phyloP scores from a whole-genome alignment of 2,329 filamentous ascomycete genomes.

The Sporothrix protearum region DNA sequence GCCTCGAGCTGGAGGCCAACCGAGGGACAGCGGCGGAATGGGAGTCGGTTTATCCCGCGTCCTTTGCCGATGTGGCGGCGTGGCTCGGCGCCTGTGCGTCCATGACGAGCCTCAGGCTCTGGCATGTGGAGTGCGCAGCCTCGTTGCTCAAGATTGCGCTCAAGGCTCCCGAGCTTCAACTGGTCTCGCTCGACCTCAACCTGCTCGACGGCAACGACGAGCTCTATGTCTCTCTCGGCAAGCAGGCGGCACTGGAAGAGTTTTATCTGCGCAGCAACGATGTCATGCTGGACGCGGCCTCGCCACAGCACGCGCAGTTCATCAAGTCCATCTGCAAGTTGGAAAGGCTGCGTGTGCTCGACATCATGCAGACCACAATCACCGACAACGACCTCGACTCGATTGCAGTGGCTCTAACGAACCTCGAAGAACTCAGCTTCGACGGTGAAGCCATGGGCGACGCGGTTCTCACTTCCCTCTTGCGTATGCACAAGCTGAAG shows the following conservation, averaged over 20 bases:
- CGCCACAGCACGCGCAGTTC: conserved; percentile 37
- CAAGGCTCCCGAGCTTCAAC: conserved; percentile 40
- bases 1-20: conserved; percentile 35
- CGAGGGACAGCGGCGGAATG: conserved; percentile 29
- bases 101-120: conserved; percentile 50
- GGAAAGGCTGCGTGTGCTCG: conserved; percentile 50
- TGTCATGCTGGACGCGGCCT: conserved; percentile 27
- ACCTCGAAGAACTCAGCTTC: conserved; percentile 55
- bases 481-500: conserved; percentile 45
- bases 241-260: conserved; percentile 46
- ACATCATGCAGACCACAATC: conserved; percentile 51
- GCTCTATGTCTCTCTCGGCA: conserved; percentile 51
- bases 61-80: conserved; percentile 33
- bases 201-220: conserved; percentile 45
- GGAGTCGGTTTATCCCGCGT: conserved; percentile 27
- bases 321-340: conserved; percentile 47
- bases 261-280: conserved; percentile 30
- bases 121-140: conserved; percentile 49
- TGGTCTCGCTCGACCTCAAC: conserved; percentile 48
- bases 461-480: conserved; percentile 39
- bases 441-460: conserved; percentile 53
- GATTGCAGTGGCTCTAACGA: conserved; percentile 44
- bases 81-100: conserved; percentile 42
- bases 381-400: conserved; percentile 46
- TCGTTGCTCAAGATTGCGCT: conserved; percentile 50